phyloP scores from a whole-genome alignment of 257 asterid genomes.

The Fraxinus cuspidata region DNA sequence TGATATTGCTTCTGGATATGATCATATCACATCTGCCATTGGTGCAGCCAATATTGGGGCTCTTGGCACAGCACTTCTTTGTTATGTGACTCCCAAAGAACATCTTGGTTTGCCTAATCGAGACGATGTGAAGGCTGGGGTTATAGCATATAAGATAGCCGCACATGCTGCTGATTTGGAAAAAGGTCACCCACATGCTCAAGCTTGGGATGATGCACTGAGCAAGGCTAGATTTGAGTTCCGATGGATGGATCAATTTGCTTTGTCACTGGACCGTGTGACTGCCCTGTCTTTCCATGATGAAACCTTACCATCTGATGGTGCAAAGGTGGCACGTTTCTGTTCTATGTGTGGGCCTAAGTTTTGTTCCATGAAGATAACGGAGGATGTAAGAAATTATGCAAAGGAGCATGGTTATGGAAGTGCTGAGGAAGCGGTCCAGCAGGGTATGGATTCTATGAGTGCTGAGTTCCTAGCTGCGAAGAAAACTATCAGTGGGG shows the following conservation, averaged over 20 bases:
- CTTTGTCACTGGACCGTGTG: conserved; percentile 85
- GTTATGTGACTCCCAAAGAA: conserved; percentile 93
- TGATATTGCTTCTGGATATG: conserved; percentile 94
- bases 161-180: conserved; percentile 94
- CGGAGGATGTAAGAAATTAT: conserved; percentile 87
- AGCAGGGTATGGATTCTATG: conserved; percentile 90
- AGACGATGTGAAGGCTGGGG: conserved; percentile 88
- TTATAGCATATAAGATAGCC: conserved; percentile 83
- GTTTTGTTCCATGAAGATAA: conserved; percentile 95
- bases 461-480: conserved; percentile 88
- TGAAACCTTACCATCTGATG: conserved; percentile 90
- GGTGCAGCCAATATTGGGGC: conserved; percentile 98
- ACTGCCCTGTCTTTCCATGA: conserved; percentile 94
- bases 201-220: conserved; percentile 88
- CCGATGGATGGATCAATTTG: conserved; percentile 96
- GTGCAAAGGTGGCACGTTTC: conserved; percentile 95
- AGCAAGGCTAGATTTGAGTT: conserved; percentile 98
- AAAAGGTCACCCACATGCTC: conserved; percentile 83
- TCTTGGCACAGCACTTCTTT: conserved; percentile 90
- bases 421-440: conserved; percentile 82
- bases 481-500: conserved; percentile 84
- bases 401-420: conserved; percentile 98
- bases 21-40: conserved; percentile 91
- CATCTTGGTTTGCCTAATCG: conserved; percentile 88
- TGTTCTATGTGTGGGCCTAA: conserved; percentile 97